Base-by-base conservation (phyloP, 106 monocot species). In the Iris macrosiphon region DNA sequence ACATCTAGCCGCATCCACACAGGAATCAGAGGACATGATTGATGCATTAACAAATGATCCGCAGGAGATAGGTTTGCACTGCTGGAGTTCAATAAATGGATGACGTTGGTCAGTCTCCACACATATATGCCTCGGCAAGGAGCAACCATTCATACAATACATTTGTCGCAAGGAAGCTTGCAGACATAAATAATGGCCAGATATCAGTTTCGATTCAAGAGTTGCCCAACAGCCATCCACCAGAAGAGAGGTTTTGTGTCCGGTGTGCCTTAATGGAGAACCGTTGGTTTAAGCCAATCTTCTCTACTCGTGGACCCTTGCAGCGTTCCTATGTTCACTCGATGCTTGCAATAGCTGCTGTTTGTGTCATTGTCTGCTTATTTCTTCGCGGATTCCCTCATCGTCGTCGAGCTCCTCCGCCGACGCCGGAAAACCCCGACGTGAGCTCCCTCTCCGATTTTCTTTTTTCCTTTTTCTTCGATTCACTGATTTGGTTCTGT, bases 31-130 rank as follows among this genome's bases (percentile, higher is more conserved):
- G 49, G 89, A 90, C 52, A 80, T 90, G 3, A 58, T 96, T 56
- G 82, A 96, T 68, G 80, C 77, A 35, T 64, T 96, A 28, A 96
- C 83, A 26, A 67, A 70, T 60, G 96, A 96, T 33, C 96, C 96
- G 13, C 89, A 96, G 64, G 74, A 76, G 85, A 64, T 79, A 35
- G 79, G 79, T 13, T 60, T 79, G 69, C 63, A 23, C 17, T 65
- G 71, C 38, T 77, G 77, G 77, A 27, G 63, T 37, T 63, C 63
- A 19, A 7, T 65, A 21, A 12, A 20, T 17, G n/a, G 79, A 79
- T 27, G 73, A 79, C 11, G 65, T 27, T 47, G 59, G 64, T 13
- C 69, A 69, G 27, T 64, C 69, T 24, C 79, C 79, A 17, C 30
- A 40, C 4, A 60, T 69, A 59, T 79, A 72, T 54, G 73, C 79